Conservation (phyloP, 768 basidiomycete species). For the Russula ochroleuca region DNA sequence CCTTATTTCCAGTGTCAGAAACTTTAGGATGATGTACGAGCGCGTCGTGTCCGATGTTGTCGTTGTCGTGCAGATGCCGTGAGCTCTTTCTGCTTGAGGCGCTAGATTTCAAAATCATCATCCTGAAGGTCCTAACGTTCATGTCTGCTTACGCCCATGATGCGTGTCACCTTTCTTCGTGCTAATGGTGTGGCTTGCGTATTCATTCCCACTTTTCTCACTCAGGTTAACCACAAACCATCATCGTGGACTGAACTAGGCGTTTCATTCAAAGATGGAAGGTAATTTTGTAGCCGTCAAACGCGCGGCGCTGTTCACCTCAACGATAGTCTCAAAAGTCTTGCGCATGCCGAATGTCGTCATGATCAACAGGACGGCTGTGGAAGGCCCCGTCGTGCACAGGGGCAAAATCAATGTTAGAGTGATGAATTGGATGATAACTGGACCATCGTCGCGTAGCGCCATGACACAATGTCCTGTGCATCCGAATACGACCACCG, state of each 20-base stretch:
- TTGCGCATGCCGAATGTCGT: neutral
- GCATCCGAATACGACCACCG: neutral
- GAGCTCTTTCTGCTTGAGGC: constrained; percentile 63
- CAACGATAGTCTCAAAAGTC: neutral
- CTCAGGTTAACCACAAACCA: constrained; percentile 70
- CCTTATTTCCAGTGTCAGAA: constrained; percentile 69
- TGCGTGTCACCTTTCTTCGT: constrained; percentile 1
- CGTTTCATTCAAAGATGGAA: constrained; percentile 42
- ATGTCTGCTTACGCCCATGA: too few relatives aligned
- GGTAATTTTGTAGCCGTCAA: neutral
- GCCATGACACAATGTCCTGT: too few relatives aligned
- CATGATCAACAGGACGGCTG: too few relatives aligned
- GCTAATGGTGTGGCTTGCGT: neutral
- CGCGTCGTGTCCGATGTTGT: constrained; percentile 72
- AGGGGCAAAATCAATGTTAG: neutral
- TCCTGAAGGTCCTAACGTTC: too few relatives aligned
- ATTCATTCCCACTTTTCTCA: neutral
- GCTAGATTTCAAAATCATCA: constrained; percentile 68
- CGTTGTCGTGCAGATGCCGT: constrained; percentile 63
- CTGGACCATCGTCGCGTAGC: neutral
- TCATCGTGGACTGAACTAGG: constrained; percentile 67
- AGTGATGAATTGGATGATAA: neutral
- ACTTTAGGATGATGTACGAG: too few relatives aligned
- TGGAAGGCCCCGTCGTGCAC: neutral
- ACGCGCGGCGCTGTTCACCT: neutral